Percentiles rank a stretch among this genome's conserved stretches.
phyloP scores from a whole-genome alignment of 495 filamentous ascomycete genomes.

The Cryomyces antarcticus region DNA sequence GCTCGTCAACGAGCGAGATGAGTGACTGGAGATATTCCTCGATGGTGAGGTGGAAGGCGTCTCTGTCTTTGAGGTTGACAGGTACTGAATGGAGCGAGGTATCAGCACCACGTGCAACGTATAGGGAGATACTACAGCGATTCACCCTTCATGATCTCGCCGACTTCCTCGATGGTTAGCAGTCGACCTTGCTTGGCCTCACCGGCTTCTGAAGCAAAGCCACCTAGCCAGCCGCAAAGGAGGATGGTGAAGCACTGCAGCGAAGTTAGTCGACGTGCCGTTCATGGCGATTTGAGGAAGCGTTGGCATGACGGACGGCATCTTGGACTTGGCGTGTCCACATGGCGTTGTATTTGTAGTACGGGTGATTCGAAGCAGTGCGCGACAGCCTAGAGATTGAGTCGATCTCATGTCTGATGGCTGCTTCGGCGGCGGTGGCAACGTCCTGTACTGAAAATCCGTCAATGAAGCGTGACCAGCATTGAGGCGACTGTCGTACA shows the following conservation, averaged over 20 bases:
- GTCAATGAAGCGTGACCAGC: neutral
- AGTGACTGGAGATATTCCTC: constrained; percentile 88
- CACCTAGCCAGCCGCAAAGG: constrained; percentile 59
- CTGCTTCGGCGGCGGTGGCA: constrained; percentile 29
- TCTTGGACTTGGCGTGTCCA: constrained; percentile 80
- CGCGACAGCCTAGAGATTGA: constrained; percentile 38
- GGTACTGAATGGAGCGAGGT: constrained; percentile 39
- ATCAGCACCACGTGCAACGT: too few species aligned
- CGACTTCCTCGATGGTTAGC: constrained; percentile 74
- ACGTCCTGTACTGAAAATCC: constrained; percentile 22
- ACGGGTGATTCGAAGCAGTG: constrained; percentile 65
- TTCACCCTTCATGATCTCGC: constrained; percentile 50
- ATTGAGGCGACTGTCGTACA: constrained; percentile 27
- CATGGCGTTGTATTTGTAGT: constrained; percentile 82
- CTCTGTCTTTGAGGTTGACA: constrained; percentile 74
- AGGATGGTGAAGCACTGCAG: constrained; percentile 30
- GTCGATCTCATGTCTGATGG: constrained; percentile 34
- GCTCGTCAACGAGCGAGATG: constrained; percentile 72
- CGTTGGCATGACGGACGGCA: constrained; percentile 24
- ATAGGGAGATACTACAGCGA: neutral
- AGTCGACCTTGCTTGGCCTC: constrained; percentile 35
- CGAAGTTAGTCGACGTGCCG: neutral
- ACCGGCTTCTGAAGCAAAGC: constrained; percentile 26
- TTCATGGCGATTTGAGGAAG: neutral
- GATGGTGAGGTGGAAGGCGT: constrained; percentile 85